Evolutionary conservation across 257 asterid species (phyloP).

Genomic region (Henckelia pumila): DNA sequence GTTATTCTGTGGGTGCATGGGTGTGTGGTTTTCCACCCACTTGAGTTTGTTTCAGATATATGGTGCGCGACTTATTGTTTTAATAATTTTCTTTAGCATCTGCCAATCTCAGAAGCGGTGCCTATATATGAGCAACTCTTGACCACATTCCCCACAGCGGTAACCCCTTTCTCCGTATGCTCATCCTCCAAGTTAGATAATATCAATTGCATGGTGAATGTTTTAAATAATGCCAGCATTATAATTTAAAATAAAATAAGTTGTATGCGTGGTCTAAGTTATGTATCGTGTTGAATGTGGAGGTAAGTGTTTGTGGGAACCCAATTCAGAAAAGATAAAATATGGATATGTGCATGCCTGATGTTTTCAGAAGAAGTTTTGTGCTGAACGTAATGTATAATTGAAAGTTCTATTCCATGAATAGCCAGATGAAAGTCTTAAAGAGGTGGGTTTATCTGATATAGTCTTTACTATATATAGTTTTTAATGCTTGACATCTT

Average conservation of each 20-base stretch:
- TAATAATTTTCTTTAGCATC: conserved; percentile 40
- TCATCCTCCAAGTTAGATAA: neutral
- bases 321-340: neutral
- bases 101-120: conserved; percentile 71
- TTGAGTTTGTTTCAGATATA: neutral
- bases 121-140: conserved; percentile 83
- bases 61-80: neutral
- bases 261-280: conserved; percentile 3
- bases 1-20: neutral
- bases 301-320: neutral
- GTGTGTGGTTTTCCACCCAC: neutral
- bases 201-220: conserved; percentile 7
- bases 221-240: neutral
- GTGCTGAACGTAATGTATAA: neutral
- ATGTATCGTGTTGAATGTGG: neutral
- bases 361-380: neutral
- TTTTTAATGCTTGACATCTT: neutral
- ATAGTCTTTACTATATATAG: neutral
- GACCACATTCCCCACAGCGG: conserved; percentile 83
- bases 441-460: neutral
- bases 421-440: neutral
- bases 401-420: neutral
- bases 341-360: neutral
- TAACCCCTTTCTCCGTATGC: conserved; percentile 24
- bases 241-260: neutral